phyloP scores from a whole-genome alignment of 1,139 yeast genomes.

The Debaryomyces sp. region DNA sequence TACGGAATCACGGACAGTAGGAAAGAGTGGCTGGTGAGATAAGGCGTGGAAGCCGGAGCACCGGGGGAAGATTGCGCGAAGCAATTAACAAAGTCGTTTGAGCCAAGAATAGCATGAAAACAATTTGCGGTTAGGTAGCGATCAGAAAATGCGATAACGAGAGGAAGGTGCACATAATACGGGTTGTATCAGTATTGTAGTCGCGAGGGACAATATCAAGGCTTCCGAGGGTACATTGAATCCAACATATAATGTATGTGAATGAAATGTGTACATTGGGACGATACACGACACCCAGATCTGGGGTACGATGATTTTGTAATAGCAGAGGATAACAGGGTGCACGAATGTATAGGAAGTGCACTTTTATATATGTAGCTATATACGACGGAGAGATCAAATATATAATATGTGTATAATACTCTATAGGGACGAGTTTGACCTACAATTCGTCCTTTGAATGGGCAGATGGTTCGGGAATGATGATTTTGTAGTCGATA shows the following conservation, averaged over 20 bases:
- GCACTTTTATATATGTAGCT: neutral
- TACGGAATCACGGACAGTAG: neutral
- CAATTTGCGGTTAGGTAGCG: conserved; percentile 1
- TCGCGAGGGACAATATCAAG: neutral
- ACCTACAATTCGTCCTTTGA: conserved; percentile 26
- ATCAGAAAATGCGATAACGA: neutral
- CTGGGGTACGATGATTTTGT: neutral
- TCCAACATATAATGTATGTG: neutral
- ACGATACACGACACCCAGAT: neutral
- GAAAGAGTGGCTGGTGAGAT: neutral
- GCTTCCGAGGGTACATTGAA: neutral
- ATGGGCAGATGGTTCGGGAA: conserved; percentile 30
- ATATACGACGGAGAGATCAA: neutral
- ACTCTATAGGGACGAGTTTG: neutral
- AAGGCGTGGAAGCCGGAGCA: neutral
- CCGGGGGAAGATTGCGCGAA: neutral
- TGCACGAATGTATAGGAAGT: neutral
- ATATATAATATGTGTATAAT: neutral
- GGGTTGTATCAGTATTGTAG: neutral
- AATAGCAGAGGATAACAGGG: neutral
- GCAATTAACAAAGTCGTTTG: neutral
- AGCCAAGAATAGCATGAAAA: neutral
- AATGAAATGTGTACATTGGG: neutral
- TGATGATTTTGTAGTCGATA: conserved; percentile 66
- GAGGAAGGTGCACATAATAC: neutral